Conservation (phyloP, 2,329 filamentous ascomycete genomes). For the Aspergillus floridensis region DNA sequence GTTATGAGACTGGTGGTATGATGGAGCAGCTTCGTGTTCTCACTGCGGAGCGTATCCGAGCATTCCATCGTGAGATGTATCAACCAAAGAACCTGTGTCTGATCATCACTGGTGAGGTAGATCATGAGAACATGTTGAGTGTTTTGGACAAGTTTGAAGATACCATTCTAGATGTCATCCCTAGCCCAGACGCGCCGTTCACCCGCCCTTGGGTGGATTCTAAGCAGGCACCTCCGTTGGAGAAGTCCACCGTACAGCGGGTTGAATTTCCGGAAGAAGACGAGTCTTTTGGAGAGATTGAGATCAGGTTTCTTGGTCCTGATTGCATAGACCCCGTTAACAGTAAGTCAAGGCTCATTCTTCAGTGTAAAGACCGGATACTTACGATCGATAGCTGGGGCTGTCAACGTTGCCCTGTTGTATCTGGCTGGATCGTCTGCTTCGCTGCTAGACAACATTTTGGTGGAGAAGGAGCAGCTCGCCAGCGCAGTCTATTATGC, state of each 20-base stretch:
- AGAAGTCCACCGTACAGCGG: constrained; percentile 69
- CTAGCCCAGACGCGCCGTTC: constrained; percentile 71
- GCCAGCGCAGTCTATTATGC: constrained; percentile 80
- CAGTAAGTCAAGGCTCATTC: constrained; percentile 37
- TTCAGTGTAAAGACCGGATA: constrained; percentile 13
- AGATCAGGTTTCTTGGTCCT: constrained; percentile 84
- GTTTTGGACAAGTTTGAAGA: constrained; percentile 87
- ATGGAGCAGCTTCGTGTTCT: constrained; percentile 85
- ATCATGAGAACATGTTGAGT: constrained; percentile 74
- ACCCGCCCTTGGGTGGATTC: constrained; percentile 90
- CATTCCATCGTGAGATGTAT: constrained; percentile 95
- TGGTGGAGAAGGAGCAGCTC: constrained; percentile 91
- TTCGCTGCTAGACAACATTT: constrained; percentile 81
- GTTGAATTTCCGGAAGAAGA: constrained; percentile 96
- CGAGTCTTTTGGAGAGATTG: constrained; percentile 84
- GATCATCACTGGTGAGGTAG: constrained; percentile 85
- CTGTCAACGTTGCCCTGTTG: constrained; percentile 73
- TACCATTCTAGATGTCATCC: constrained; percentile 78
- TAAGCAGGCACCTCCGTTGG: constrained; percentile 68
- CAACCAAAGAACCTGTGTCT: constrained; percentile 93
- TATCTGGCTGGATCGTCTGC: constrained; percentile 94
- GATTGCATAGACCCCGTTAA: constrained; percentile 68
- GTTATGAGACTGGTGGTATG: constrained; percentile 98
- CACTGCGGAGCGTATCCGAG: constrained; percentile 85
- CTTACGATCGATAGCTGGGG: constrained; percentile 52